Evolutionary conservation across 1,139 yeast species (phyloP), one percentile per base, ranked within the genome.

Genomic region (Pichia kudriavzevii): DNA sequence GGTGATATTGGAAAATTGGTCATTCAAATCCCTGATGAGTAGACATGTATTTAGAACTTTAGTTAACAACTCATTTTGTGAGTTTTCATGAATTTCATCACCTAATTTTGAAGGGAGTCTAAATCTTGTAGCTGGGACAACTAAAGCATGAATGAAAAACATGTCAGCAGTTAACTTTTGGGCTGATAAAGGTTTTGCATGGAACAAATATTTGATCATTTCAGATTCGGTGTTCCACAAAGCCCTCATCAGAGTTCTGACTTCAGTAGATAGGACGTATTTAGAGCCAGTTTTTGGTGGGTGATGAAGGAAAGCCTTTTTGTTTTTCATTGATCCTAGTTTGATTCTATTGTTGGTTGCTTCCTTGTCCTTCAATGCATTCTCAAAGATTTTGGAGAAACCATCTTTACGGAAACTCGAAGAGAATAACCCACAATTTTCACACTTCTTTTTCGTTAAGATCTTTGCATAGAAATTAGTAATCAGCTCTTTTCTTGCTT

Each of bases 341-440:
- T 79, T 83, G 45, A 83, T 78, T 56, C 93, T 67, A 64, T 91
- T 91, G 60, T 80, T 79, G 40, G 81, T 67, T 46, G 72, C 53
- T 56, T 88, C 95, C 58, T 84, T 84, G 34, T 83, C 95, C 35
- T 72, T 72, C 50, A 93, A 68, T 6, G 94, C 77, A 46, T 79
- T 79, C 63, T 91, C 97, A 50, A 93, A 93, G 44, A 93, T 76
- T 64, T 93, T 93, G 41, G 91, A 75, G 55, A 77, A 82, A 1
- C 98, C 98, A 57, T 93, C 98, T 55, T 88, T 91, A 65, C 98
- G 76, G 67, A 79, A 91, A 28, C 79, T 69, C 37, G 98, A 97
- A 29, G 95, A 85, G 59, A 70, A 83, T 95, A 88, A 83, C 32
- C 87, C 84, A 72, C 99, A 93, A 60, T 87, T 87, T 54, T 83